Base-by-base conservation (phyloP, 202 grass and related monocot genomes). In the Panicum hallii region DNA sequence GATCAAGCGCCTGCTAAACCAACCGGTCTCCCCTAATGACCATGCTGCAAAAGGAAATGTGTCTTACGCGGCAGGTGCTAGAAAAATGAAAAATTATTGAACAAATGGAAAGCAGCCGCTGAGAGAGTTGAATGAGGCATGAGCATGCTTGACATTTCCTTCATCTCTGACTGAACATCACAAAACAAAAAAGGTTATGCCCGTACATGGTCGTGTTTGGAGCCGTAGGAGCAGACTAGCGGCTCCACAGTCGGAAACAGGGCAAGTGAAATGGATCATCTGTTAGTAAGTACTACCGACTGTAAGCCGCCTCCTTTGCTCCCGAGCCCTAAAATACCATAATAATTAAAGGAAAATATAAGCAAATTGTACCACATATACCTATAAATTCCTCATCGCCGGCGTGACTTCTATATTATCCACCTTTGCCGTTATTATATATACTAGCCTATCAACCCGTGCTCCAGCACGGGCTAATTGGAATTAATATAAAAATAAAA, bases 101-200 rank as follows among this genome's bases (percentile, higher is more conserved):
- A 74, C 17, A 54, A 54, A 34, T 36, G 48, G 48, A 11, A 12
- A 74, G 71, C 71, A 74, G 71, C 71, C 71, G 38, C 28, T 52
- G 48, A 36, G 70, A 53, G 28, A 38, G 26, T 61, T 63, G 16
- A n/a, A 54, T 20, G 28, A 74, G 12, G 9, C 14, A 50, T 54
- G 26, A 7, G 16, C 16, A 38, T 38, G 71, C 16, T 74, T 20
- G 71, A 52, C 26, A 72, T 52, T 72, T 72, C 26, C 48, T 38
- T 74, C 63, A 6, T 1, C 63, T 65, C 32, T 32, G 47, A 73
- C 26, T 16, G 10, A 10, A 9, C 1, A 49, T 32, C 7, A 17
- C 14, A 36, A 19, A 6, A 73, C 17, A 65, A 7, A 40, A 64
- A 40, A 9, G 4, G 15, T 5, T 28, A 11, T 36, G 26, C 26